Evolutionary conservation across 768 basidiomycete genomes (phyloP).

Genomic region (Serendipita sp.): DNA sequence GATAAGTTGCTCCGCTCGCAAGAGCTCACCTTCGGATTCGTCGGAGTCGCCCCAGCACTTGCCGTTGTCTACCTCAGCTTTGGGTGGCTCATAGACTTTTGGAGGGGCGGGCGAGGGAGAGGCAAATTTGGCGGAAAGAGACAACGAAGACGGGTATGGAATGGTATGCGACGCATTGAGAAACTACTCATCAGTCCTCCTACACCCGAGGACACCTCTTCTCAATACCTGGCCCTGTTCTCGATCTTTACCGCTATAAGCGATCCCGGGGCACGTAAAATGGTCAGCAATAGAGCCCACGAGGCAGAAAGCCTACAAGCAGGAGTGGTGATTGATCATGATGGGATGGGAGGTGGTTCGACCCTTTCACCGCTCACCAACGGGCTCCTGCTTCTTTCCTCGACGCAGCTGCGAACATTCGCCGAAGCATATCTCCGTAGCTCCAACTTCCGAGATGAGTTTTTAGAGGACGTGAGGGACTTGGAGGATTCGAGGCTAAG

Average conservation of each 20-base stretch:
- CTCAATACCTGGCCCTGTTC: not conserved
- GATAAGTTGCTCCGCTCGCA: constrained; percentile 89
- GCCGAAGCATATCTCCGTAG: constrained; percentile 43
- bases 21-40: constrained; percentile 91
- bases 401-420: constrained; percentile 49
- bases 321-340: no score
- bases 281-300: no score
- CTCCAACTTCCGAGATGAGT: constrained; percentile 55
- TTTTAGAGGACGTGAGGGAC: constrained; percentile 72
- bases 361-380: constrained; percentile 41
- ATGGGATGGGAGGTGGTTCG: constrained; percentile 8
- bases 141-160: constrained; percentile 43
- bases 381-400: constrained; percentile 56
- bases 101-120: constrained; percentile 32
- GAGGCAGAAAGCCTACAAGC: no score
- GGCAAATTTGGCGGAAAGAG: constrained; percentile 43
- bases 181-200: constrained; percentile 8
- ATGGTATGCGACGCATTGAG: constrained; percentile 40
- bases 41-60: constrained; percentile 83
- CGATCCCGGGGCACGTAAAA: not conserved
- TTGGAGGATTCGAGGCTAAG: constrained; percentile 60
- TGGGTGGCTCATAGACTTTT: constrained; percentile 36
- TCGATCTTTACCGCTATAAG: not conserved
- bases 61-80: constrained; percentile 56
- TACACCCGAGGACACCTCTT: not conserved